Conservation (phyloP, 2,329 filamentous ascomycete species). For the Zymoseptoria crescenta region DNA sequence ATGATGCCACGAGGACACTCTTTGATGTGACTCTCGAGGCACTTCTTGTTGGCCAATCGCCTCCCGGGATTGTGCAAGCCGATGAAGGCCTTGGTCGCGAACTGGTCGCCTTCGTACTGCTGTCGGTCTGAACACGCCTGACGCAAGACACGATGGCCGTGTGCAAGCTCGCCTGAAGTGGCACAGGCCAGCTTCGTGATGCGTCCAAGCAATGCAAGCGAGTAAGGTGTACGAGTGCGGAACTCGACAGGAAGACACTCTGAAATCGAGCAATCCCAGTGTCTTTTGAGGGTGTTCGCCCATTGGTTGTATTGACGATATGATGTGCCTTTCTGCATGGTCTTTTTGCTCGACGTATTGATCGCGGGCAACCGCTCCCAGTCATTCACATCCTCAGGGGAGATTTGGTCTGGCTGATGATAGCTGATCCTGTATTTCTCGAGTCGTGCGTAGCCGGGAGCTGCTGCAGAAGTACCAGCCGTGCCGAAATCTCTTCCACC, state of each 20-base stretch:
- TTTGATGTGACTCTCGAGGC: background rate
- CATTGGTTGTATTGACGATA: background rate
- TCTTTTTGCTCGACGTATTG: background rate
- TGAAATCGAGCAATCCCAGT: background rate
- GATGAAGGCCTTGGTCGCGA: background rate
- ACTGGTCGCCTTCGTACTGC: background rate
- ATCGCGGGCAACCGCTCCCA: background rate
- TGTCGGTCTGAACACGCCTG: background rate
- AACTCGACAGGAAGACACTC: conserved; percentile 4
- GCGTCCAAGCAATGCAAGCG: background rate
- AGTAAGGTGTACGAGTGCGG: conserved; percentile 4
- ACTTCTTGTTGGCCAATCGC: background rate
- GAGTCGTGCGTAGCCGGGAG: background rate
- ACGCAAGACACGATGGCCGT: background rate
- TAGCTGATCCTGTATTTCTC: background rate
- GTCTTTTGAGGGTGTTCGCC: background rate
- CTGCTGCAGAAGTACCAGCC: background rate
- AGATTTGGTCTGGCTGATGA: background rate
- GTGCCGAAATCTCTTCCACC: background rate
- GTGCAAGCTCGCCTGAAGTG: background rate
- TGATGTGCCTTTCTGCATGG: background rate
- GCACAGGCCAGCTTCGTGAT: background rate
- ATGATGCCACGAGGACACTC: background rate
- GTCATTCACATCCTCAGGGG: background rate
- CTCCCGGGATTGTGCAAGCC: background rate